Conservation (phyloP, 371 early-diverging fungal genomes). For the Mucor velutinosus region DNA sequence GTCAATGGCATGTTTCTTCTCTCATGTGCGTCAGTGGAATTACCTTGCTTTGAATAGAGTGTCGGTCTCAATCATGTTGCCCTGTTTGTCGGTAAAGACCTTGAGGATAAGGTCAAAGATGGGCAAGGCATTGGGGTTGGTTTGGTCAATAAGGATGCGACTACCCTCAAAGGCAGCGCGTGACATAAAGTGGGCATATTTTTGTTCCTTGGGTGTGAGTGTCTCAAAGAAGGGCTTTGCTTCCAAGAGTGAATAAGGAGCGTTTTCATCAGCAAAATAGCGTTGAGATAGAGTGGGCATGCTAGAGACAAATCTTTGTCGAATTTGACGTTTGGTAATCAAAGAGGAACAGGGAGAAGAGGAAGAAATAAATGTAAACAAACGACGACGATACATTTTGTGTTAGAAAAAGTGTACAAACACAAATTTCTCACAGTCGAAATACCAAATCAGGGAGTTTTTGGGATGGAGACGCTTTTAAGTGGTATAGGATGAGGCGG, state of each 20-base stretch:
- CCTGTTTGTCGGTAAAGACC: constrained; percentile 26
- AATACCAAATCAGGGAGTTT: neutral
- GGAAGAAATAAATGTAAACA: neutral
- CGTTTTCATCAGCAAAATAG: constrained; percentile 51
- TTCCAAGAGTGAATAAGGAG: constrained; percentile 55
- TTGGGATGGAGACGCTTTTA: neutral
- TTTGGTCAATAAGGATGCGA: constrained; percentile 49
- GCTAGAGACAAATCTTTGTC: neutral
- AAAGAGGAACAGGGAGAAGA: neutral
- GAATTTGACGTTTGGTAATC: neutral
- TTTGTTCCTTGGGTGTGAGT: constrained; percentile 50
- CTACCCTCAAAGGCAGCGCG: constrained; percentile 61
- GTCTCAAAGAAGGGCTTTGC: constrained; percentile 58
- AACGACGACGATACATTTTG: neutral
- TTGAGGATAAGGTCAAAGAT: constrained; percentile 46
- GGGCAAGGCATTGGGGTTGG: constrained; percentile 41
- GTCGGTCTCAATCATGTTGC: constrained; percentile 28
- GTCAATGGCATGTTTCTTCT: neutral
- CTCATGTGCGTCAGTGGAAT: neutral
- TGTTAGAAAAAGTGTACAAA: neutral
- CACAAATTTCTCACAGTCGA: neutral
- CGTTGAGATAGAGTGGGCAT: constrained; percentile 25
- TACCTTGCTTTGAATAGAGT: constrained; percentile 34
- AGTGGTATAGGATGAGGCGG: neutral
- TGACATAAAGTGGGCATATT: constrained; percentile 66